Base-by-base conservation (phyloP, 2,329 filamentous ascomycete genomes). In the Colletotrichum magnum region DNA sequence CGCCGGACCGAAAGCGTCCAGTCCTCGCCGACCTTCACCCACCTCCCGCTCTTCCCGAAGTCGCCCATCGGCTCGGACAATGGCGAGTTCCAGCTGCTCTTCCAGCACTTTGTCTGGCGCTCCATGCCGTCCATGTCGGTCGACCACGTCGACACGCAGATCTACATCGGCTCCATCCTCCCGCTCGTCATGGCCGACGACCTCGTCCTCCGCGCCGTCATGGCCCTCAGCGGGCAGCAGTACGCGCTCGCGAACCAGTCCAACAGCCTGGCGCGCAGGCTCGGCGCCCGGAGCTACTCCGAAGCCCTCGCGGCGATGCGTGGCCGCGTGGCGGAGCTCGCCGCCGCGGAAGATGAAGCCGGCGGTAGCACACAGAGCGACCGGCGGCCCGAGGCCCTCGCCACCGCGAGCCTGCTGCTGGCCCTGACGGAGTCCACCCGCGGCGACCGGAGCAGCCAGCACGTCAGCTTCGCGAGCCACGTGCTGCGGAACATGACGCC, bases 91-190 rank as follows among this genome's bases (percentile, higher is more conserved):
- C 58, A 61, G 21, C 1, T 61, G 5, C 58, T 61, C 15, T 32
- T 61, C 1, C 58, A 61, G 32, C 32, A 61, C 36, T 61, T 61
- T 21, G 18, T 61, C 0, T 10, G 9, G 1, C 21, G 58, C 18
- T 52, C 58, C 6, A 43, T 61, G 58, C 47, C 47, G 6, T 52
- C 58, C 21, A 41, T 61, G 58, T 61, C 47, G n/a, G 47, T 43
- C 2, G 58, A 61, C 10, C 26, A 21, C 1, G 48, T 53, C 1
- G 58, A 53, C 48, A 61, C 48, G 10, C 26, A 61, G 15, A 48
- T 61, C 16, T 52, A 52, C 36, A 21, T 52, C 32, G 52, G 58
- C 47, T 28, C 36, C 13, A 1, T 61, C 18, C 32, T 61, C 0
- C 58, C 58, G 3, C 15, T 61, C 6, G 43, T 43, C 9, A 0